Evolutionary conservation across 306 rosid genomes (phyloP).

Genomic region (Glycyrrhiza uralensis): DNA sequence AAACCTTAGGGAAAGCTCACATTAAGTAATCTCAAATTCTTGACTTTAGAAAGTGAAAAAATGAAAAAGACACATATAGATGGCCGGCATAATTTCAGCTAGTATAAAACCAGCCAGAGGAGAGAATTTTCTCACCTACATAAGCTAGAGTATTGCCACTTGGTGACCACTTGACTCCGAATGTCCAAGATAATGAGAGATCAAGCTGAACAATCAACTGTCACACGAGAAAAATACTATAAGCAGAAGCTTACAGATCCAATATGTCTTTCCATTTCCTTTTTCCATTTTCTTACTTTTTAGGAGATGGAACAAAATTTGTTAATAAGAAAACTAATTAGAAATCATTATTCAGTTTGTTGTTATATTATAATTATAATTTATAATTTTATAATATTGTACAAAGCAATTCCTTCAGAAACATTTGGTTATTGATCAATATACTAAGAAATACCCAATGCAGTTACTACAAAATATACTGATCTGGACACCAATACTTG

Average conservation of each 20-base stretch:
- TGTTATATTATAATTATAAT: too few relatives aligned
- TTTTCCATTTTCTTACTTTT: neutral
- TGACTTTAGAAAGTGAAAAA: neutral
- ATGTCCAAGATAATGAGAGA: conserved; percentile 88
- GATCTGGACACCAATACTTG: neutral
- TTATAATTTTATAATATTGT: neutral
- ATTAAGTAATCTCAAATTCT: neutral
- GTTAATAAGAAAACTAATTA: neutral
- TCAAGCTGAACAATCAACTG: conserved; percentile 93
- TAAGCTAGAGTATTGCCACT: conserved; percentile 93
- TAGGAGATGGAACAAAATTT: neutral
- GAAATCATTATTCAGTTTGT: conserved; percentile 11
- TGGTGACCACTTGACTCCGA: conserved; percentile 97
- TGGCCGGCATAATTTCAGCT: conserved; percentile 13
- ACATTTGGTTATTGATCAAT: conserved; percentile 5
- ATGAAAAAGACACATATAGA: conserved; percentile 8
- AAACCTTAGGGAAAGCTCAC: conserved; percentile 6
- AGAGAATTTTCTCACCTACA: conserved; percentile 68
- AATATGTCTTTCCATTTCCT: conserved; percentile 9
- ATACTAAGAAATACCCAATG: neutral
- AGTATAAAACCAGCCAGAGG: conserved; percentile 1
- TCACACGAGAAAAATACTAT: conserved; percentile 36
- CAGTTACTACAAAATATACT: neutral
- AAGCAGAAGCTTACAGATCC: conserved; percentile 5
- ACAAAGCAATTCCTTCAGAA: conserved; percentile 10